phyloP scores from a whole-genome alignment of 2,329 filamentous ascomycete genomes.

The Uncinocarpus reesii region DNA sequence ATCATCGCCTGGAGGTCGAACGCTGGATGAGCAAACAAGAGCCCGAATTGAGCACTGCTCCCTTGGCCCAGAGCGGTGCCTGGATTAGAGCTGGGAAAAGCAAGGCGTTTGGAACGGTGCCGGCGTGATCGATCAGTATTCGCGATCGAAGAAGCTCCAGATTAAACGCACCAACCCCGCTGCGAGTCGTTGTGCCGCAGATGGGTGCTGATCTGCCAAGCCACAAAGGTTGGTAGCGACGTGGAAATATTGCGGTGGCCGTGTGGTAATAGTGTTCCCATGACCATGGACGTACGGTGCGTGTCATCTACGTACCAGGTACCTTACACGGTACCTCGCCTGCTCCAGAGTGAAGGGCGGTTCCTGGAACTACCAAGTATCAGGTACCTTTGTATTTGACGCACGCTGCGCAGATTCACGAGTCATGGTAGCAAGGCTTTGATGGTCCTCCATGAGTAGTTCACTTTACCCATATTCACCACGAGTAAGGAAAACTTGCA shows the following conservation, averaged over 20 bases:
- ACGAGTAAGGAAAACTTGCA: background rate
- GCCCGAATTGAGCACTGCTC: no score
- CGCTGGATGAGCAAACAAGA: no score
- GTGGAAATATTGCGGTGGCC: background rate
- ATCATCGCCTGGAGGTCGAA: no score
- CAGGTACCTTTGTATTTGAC: background rate
- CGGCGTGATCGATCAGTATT: no score
- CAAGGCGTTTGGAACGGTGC: no score
- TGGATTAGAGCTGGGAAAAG: no score
- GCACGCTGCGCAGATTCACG: background rate
- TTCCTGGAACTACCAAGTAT: background rate
- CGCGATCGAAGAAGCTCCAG: no score
- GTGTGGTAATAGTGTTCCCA: background rate
- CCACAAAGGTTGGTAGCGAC: background rate
- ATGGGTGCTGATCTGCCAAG: background rate
- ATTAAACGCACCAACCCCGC: no score
- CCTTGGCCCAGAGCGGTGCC: no score
- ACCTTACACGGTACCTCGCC: no score
- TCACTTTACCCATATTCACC: background rate
- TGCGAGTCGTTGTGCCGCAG: no score
- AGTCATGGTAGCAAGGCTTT: background rate
- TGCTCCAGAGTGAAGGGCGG: background rate
- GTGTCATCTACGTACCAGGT: background rate
- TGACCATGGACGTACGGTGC: background rate
- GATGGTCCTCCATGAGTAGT: background rate